Evolutionary conservation across 2,329 filamentous ascomycete genomes (phyloP), one percentile per base, ranked within the genome.

Genomic region (Aureobasidium namibiae): DNA sequence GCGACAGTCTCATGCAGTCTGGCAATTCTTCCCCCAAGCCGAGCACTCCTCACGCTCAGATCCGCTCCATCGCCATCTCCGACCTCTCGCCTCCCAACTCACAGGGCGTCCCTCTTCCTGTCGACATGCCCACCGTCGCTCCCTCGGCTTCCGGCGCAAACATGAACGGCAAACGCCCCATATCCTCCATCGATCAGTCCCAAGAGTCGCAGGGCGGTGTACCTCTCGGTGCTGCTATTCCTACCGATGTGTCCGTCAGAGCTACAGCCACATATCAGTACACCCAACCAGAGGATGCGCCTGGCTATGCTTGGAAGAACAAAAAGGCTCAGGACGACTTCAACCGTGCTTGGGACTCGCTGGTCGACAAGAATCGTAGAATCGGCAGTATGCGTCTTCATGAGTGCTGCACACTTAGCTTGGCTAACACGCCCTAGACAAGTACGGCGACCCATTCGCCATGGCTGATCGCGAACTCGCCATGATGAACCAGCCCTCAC

Each of bases 321-420:
- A 81, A 80, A 68, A 83, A 82, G 65, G 78, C 80, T 5, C 69
- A 77, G 62, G 82, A 84, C 61, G 82, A 85, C 58, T 79, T 75
- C 63, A 71, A 76, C 44, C 73, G 79, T 26, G 78, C 77, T 18
- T 74, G 75, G 73, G 76, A 78, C 29, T 66, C 65, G 62, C 64
- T 85, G 48, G 66, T 81, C 50, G 80, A 85, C 67, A 75, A 74
- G 64, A 76, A 80, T 21, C 41, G 36, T 3, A 65, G 65, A 61
- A 61, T 73, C n/a, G 64, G 65, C 58, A 67, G 70, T 72, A 61
- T 61, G 69, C 33, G 65, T 42, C 24, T 2, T 1, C 13, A 26
- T 31, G 23, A 21, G 9, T 16, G 4, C 1, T 18, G 11, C 1
- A 2, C 6, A 16, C 2, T 0, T 8, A 11, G 14, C 3, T 33